phyloP scores from a whole-genome alignment of 2,329 filamentous ascomycete species.

The Aspergillus nomiae region DNA sequence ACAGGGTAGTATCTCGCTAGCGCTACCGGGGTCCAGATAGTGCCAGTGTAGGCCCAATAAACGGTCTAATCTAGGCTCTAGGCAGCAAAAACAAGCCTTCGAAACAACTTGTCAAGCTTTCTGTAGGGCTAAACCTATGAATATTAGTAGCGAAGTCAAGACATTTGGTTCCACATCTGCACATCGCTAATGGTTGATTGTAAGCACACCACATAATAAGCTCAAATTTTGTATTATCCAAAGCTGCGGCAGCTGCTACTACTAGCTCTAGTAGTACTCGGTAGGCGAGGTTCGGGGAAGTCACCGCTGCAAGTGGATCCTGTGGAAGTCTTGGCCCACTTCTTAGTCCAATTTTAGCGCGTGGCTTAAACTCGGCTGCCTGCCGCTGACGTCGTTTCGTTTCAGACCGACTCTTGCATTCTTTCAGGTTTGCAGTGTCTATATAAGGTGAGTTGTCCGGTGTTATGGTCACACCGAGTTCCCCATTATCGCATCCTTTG shows the following conservation, averaged over 20 bases:
- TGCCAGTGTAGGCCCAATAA: neutral
- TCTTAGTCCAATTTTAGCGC: neutral
- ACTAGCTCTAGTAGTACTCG: no score
- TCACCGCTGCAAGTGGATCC: neutral
- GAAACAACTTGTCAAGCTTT: neutral
- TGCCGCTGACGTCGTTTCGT: neutral
- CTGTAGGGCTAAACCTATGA: neutral
- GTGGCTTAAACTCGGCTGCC: neutral
- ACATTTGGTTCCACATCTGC: no score
- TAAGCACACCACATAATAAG: no score
- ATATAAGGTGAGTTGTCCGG: neutral
- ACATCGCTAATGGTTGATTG: no score
- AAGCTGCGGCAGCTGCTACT: no score
- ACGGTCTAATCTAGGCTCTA: neutral
- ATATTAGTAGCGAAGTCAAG: neutral
- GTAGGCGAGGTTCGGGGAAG: no score
- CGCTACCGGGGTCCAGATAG: neutral
- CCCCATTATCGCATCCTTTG: no score
- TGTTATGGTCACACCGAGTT: no score
- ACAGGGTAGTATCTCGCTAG: neutral
- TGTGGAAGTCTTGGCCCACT: neutral
- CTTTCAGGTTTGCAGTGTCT: no score
- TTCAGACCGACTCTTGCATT: slow-evolving; percentile 1
- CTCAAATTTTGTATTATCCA: no score
- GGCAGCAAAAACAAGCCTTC: neutral